Base-by-base conservation (phyloP, 371 early-diverging fungal species). In the Zychaea mexicana region DNA sequence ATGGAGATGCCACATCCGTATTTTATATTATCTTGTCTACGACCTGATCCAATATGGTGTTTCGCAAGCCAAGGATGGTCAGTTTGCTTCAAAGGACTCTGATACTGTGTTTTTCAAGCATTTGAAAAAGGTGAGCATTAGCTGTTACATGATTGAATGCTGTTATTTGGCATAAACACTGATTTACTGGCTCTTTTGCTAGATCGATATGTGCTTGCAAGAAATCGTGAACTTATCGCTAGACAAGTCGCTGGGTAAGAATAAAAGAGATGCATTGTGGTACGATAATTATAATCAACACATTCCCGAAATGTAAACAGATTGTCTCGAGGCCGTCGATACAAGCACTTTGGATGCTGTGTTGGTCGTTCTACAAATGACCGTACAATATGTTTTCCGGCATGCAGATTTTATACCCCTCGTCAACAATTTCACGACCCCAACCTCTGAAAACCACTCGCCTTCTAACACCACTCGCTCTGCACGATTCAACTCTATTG, bases 391-490 rank as follows among this genome's bases (percentile, higher is more conserved):
- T 36, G 66, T 75, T 32, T 82, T 71, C 45, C 71, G 82, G 47
- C 82, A 82, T 49, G 69, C 79, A 4, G 82, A 82, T 49, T 82
- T 78, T 62, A 72, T 82, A 30, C 77, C 77, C 26, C 60, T 82
- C 7, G 75, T 78, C 22, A 82, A 77, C 60, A 78, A 78, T 38
- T 82, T 76, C 49, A 61, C 61, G 0, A 56, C 36, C 2, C 73
- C 73, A 9, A 76, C 72, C 22, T 39, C 61, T 0, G 66, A 73
- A 28, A 69, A 67, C 2, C 79, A 82, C 47, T 55, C 61, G 2
- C 82, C 82, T 0, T 82, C 82, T 2, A 55, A 46, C 24, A 56
- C 42, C 1, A 82, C 76, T 0, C 75, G 72, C 27, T 26, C 61
- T 1, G 73, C 68, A 32, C 55, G 63, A 0, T 82, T 77, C 30